Percentiles rank a stretch among this genome's conserved stretches.
Evolutionary conservation across 345 rosid genomes (phyloP).

Genomic region (Anastatica hierochuntica): DNA sequence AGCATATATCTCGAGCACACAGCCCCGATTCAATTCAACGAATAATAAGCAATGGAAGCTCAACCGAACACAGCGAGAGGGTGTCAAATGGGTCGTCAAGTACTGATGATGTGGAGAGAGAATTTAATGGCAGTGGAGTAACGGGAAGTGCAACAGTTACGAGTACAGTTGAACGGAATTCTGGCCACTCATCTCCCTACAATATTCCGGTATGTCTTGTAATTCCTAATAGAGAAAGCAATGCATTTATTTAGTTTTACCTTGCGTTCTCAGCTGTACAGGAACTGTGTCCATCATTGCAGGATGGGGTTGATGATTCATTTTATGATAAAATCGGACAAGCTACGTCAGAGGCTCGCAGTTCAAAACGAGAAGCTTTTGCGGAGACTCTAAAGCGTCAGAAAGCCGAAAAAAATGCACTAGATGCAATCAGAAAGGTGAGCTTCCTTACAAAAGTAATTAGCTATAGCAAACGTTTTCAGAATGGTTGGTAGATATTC

Average conservation of each 20-base stretch:
- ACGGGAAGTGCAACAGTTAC: conserved; percentile 23
- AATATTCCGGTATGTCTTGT: conserved; percentile 43
- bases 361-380: conserved; percentile 47
- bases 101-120: conserved; percentile 35
- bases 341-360: conserved; percentile 51
- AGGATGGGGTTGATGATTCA: conserved; percentile 55
- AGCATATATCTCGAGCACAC: conserved; percentile 21
- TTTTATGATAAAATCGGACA: conserved; percentile 41
- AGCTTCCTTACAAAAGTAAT: conserved; percentile 7
- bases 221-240: not conserved
- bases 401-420: conserved; percentile 60
- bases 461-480: not conserved
- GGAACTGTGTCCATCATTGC: conserved; percentile 16
- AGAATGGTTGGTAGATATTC: not conserved
- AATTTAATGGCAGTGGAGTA: conserved; percentile 26
- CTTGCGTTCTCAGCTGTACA: conserved; percentile 10
- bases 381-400: conserved; percentile 51
- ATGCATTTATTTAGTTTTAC: not conserved
- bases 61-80: conserved; percentile 25
- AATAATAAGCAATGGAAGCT: conserved; percentile 29
- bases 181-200: conserved; percentile 38
- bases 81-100: conserved; percentile 18
- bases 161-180: conserved; percentile 20
- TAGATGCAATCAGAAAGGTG: conserved; percentile 68
- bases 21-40: conserved; percentile 43